phyloP scores from a whole-genome alignment of 495 filamentous ascomycete genomes.

The Aspergillus cavernicola region DNA sequence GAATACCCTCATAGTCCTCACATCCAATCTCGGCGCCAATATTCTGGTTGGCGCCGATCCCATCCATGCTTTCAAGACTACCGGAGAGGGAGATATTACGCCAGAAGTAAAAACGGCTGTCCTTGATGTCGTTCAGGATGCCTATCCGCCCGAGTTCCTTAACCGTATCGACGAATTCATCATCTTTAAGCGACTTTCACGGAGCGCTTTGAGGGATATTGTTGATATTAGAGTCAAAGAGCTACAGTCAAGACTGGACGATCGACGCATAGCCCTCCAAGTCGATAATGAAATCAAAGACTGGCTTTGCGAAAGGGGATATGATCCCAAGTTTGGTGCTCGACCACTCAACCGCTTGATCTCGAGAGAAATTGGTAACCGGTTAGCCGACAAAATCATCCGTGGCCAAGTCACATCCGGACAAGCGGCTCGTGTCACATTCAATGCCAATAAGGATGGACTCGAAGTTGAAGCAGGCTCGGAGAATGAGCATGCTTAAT shows the following conservation, averaged over 20 bases:
- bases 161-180: slow-evolving; percentile 98
- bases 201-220: slow-evolving; percentile 79
- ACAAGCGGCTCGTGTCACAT: slow-evolving; percentile 62
- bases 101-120: slow-evolving; percentile 69
- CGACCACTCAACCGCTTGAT: slow-evolving; percentile 92
- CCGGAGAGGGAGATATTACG: slow-evolving; percentile 59
- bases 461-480: slow-evolving; percentile 25
- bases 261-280: slow-evolving; percentile 74
- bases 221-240: slow-evolving; percentile 89
- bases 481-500: slow-evolving; percentile 12
- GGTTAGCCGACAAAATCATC: slow-evolving; percentile 87
- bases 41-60: slow-evolving; percentile 46
- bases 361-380: slow-evolving; percentile 80
- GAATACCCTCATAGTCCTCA: slow-evolving; percentile 93
- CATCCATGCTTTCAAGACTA: slow-evolving; percentile 46
- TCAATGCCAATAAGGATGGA: slow-evolving; percentile 47
- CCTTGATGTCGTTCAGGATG: slow-evolving; percentile 77
- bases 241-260: slow-evolving; percentile 76
- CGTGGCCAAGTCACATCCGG: slow-evolving; percentile 74
- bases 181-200: slow-evolving; percentile 81
- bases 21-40: slow-evolving; percentile 75
- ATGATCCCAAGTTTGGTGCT: slow-evolving; percentile 88
- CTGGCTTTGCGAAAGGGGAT: slow-evolving; percentile 85
- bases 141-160: slow-evolving; percentile 89
- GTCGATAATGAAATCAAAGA: slow-evolving; percentile 68